Percentiles rank a stretch among this genome's conserved stretches.
Conservation (phyloP, 805 yeast genomes). For the Monosporozyma aerobia region DNA sequence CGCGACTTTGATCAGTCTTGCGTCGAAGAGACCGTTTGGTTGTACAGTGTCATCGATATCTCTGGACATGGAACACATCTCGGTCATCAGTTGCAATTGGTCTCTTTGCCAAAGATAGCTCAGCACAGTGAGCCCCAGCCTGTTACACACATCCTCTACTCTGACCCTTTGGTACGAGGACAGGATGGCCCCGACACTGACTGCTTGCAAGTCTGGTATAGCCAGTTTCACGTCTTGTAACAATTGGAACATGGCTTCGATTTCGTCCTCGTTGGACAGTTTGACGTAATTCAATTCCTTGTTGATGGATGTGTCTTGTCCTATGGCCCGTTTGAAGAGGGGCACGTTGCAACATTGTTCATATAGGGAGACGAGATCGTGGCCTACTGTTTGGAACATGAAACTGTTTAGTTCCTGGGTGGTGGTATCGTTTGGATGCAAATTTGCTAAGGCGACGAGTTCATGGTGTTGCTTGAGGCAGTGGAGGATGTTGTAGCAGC, state of each 20-base stretch:
- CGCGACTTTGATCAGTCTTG: conserved; percentile 84
- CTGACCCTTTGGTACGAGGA: conserved; percentile 93
- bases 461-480: conserved; percentile 83
- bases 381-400: conserved; percentile 98
- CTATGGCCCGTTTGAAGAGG: conserved; percentile 57
- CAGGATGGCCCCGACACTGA: conserved; percentile 90
- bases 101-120: conserved; percentile 87
- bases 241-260: conserved; percentile 66
- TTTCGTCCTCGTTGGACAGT: conserved; percentile 63
- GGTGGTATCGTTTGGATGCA: conserved; percentile 49
- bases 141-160: conserved; percentile 80
- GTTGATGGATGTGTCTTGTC: conserved; percentile 49
- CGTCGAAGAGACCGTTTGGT: conserved; percentile 42
- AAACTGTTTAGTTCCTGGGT: conserved; percentile 79
- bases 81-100: conserved; percentile 70
- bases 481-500: conserved; percentile 81
- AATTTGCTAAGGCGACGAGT: conserved; percentile 73
- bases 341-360: conserved; percentile 71
- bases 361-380: conserved; percentile 59
- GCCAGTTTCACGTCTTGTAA: conserved; percentile 37
- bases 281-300: conserved; percentile 56
- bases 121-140: conserved; percentile 59
- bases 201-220: conserved; percentile 73
- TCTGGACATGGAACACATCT: conserved; percentile 48
- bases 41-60: conserved; percentile 9